Base-by-base conservation (phyloP, 371 early-diverging fungal genomes). In the Apophysomyces elegans region DNA sequence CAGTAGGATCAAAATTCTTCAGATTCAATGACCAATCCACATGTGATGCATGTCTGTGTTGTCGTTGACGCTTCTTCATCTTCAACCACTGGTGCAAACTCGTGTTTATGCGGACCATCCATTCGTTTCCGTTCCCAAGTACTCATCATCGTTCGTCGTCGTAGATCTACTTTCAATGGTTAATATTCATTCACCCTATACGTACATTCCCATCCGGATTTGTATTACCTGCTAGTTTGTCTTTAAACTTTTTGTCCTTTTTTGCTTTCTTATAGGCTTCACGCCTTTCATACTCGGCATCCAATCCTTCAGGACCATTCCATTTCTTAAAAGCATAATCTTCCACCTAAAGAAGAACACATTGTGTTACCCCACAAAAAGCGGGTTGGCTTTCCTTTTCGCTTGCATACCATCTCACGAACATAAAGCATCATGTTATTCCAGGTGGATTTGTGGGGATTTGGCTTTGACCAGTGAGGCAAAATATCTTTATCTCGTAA, bases 371-470 rank as follows among this genome's bases (percentile, higher is more conserved):
- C 26, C 35, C 14, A 61, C 13, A n/a, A 45, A 6, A 45, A 13
- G 46, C 16, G 4, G 13, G 16, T 45, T 16, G 16, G 46, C 8
- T 13, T 58, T 26, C 32, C 2, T 3, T 26, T 26, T 26, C 32
- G 32, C 2, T 26, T 8, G 36, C 61, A 56, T 78, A 88, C 91
- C 78, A 95, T 94, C 65, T 84, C 84, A 26, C 98, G 86, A 35
- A 96, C 80, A 69, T 92, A 97, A 14, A 97, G 78, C 82, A 94
- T 88, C 99, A 98, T 98, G 79, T 95, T 95, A 75, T 93, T 93
- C 90, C 93, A 98, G 1, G 94, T 96, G 0, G 93, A 84, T 65
- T 97, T 97, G 67, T 92, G 93, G 21, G 99, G 99, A 69, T 98
- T 98, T 14, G 97, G 93, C 64, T 92, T 91, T 47, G 89, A 88